Base-by-base conservation (phyloP, 805 yeast species). In the Metschnikowia vanudenii region DNA sequence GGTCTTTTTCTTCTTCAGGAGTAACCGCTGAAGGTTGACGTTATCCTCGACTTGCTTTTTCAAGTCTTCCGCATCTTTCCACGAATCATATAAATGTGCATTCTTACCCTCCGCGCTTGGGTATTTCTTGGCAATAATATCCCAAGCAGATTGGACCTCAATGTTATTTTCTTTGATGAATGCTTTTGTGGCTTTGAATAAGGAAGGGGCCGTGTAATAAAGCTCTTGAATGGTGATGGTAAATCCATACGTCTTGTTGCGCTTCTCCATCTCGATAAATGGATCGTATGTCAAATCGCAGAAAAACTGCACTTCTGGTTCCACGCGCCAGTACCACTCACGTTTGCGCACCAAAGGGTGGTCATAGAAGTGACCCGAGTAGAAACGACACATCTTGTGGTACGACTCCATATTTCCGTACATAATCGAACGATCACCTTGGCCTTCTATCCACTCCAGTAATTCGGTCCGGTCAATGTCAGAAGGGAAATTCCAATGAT, bases 261-360 rank as follows among this genome's bases (percentile, higher is more conserved):
- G 59, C 40, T 70, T 72, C 41, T 78, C 78, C 97, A 92, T 89
- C 57, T 85, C 88, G 13, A 75, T 55, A 60, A 92, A 94, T 12
- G 97, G 96, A 66, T 92, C 98, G 66, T 91, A 89, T 0, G 96
- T 85, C 45, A 90, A 65, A 63, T 92, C 97, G 67, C 99, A 92
- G 62, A 76, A 89, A 61, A 88, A 89, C 54, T 87, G 84, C 34
- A 92, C 94, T 53, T 85, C 85, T 3, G 98, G 98, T 64, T 94
- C 99, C 11, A 94, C 89, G 46, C 98, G 76, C 97, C 97, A 91
- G 67, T 90, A 92, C 95, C 96, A 92, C 51, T 90, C 89, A 46
- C 81, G 75, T 49, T 81, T 76, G 41, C 66, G 65, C 36, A 92
- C 84, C 51, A 88, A 61, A 5, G 85, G 86, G 63, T 92, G 97